A percentile compares a stretch with the other conserved stretches of the same genome.
These are phyloP conservation scores for Lactuca sativa DNA, from an alignment of 129 eudicot species.

Conservation along the genomic window DNA sequence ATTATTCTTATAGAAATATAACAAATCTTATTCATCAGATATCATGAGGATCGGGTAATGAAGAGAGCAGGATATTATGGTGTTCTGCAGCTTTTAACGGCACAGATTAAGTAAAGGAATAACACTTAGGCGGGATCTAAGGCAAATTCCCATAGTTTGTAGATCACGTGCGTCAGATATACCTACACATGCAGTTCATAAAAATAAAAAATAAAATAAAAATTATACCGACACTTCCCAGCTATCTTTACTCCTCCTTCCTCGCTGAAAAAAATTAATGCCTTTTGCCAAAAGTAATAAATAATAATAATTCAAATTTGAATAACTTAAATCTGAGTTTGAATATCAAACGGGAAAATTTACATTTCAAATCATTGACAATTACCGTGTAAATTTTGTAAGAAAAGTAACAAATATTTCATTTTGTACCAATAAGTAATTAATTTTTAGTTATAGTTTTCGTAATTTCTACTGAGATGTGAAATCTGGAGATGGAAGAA, in stretches of 20 bases:
- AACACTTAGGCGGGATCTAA: constrained; percentile 29
- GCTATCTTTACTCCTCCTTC: constrained; percentile 32
- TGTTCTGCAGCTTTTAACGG: constrained; percentile 26
- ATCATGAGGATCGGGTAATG: neutral
- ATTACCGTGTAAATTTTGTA: neutral
- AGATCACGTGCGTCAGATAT: constrained; percentile 29
- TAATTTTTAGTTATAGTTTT: neutral
- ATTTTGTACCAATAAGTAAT: neutral
- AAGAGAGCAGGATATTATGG: constrained; percentile 21
- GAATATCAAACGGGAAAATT: constrained; percentile 2
- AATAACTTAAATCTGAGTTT: constrained; percentile 3
- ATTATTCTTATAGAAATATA: neutral
- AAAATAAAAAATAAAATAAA: neutral
- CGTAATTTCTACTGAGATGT: neutral
- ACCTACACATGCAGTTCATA: constrained; percentile 26
- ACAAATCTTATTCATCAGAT: neutral
- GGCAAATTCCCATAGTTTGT: constrained; percentile 25
- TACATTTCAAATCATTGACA: neutral
- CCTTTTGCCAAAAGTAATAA: constrained; percentile 7
- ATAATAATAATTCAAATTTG: constrained; percentile 32
- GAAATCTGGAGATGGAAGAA: neutral
- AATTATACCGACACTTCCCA: constrained; percentile 15
- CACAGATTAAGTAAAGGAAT: constrained; percentile 24
- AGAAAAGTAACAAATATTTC: neutral
- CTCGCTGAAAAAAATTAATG: constrained; percentile 31